Evolutionary conservation across 2,329 filamentous ascomycete species (phyloP).

Genomic region (Colletotrichum gloeosporioides): DNA sequence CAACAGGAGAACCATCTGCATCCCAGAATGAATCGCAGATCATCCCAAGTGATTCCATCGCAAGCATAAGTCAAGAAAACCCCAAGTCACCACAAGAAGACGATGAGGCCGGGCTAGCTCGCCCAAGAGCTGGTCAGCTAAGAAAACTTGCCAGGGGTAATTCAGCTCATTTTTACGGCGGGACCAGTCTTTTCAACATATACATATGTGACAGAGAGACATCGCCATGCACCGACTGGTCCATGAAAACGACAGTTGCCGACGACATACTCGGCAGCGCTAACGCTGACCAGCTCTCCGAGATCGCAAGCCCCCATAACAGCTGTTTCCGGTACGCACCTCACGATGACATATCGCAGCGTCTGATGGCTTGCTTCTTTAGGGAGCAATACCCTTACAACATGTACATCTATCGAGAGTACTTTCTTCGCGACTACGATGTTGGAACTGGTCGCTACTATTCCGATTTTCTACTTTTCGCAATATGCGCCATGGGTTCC

Average conservation of each 20-base stretch:
- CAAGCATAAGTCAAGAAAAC: background rate
- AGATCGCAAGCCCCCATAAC: background rate
- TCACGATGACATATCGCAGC: constrained; percentile 46
- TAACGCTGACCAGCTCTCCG: background rate
- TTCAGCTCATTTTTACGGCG: constrained; percentile 52
- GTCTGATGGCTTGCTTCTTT: constrained; percentile 54
- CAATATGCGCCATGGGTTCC: constrained; percentile 54
- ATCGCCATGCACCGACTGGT: background rate
- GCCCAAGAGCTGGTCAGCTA: constrained; percentile 37
- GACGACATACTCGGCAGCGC: background rate
- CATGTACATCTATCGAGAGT: constrained; percentile 57
- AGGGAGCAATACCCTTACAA: constrained; percentile 52
- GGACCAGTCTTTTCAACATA: constrained; percentile 49
- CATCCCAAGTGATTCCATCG: background rate
- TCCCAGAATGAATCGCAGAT: background rate
- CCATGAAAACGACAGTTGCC: background rate
- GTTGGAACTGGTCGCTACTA: constrained; percentile 51
- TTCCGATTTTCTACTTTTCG: constrained; percentile 53
- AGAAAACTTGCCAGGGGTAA: constrained; percentile 41
- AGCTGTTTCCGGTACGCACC: constrained; percentile 42
- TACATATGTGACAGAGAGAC: background rate
- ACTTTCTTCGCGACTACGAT: constrained; percentile 55
- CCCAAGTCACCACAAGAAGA: background rate
- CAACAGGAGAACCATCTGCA: background rate
- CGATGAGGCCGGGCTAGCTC: background rate